Evolutionary conservation across 257 asterid genomes (phyloP), one percentile per base, ranked within the genome.

Genomic region (Cruciata laevipes): DNA sequence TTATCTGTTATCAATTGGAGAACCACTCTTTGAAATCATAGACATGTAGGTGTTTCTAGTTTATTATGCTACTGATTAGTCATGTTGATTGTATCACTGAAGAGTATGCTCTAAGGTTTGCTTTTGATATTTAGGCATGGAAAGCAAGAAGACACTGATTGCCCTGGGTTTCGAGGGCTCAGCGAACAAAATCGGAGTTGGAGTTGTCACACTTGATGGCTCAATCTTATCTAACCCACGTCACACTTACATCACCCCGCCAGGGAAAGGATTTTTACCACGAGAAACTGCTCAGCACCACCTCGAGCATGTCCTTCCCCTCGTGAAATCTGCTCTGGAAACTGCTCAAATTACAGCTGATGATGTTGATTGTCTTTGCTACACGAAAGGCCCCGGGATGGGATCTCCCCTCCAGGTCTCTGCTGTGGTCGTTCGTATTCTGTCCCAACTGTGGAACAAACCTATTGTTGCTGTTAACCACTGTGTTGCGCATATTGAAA

Each of bases 261-360:
- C 99, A 17, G 99, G 97, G 7, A 96, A 93, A 7, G 98, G 97
- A 49, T 93, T 93, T 71, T 89, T 93, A 55, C 98, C 98, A 10
- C 79, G 98, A 27, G 98, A 93, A 84, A 90, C 97, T 11, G 96
- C 98, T 23, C 98, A 92, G 21, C 98, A 92, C 83, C 99, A 93
- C 72, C 91, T 90, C 68, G 85, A 85, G 11, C 91, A 90, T 70
- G 87, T 93, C 68, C 81, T 90, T 3, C 95, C 96, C 6, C 87
- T 93, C 59, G 81, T 90, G 38, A 88, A 82, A 65, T 77, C 81
- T 33, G 99, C 99, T 13, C 47, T 93, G 37, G 77, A 79, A 30
- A 83, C 82, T 71, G 96, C 99, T 2, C 69, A 81, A 18, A 75
- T 93, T 64, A 74, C 86, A 3, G 78, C 82, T 0, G 75, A 71